Conservation (phyloP, 441 rosid species). For the Francoa sonchifolia region DNA sequence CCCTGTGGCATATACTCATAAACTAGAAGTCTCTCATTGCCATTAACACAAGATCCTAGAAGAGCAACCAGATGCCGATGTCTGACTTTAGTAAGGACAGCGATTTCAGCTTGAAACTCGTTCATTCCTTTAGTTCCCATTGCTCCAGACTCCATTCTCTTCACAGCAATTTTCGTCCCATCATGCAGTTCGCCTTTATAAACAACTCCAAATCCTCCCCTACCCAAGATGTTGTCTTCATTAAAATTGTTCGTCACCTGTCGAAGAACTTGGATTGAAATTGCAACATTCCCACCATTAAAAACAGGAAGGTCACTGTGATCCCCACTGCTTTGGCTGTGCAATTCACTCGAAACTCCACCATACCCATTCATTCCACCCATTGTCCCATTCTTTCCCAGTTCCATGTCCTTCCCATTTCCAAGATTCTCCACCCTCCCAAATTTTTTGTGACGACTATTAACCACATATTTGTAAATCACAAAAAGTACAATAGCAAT, state of each 20-base stretch:
- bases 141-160: constrained; percentile 66
- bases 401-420: constrained; percentile 26
- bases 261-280: constrained; percentile 56
- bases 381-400: constrained; percentile 44
- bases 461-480: constrained; percentile 34
- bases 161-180: constrained; percentile 72
- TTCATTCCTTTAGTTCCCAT: constrained; percentile 42
- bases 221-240: constrained; percentile 44
- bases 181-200: constrained; percentile 70
- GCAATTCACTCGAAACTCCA: constrained; percentile 28
- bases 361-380: constrained; percentile 33
- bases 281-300: constrained; percentile 53
- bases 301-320: constrained; percentile 43
- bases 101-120: constrained; percentile 62
- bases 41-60: constrained; percentile 63
- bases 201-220: constrained; percentile 73
- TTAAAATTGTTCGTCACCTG: constrained; percentile 56
- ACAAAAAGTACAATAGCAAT: constrained; percentile 35
- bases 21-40: constrained; percentile 56
- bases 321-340: constrained; percentile 28
- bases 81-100: constrained; percentile 55
- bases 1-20: constrained; percentile 80
- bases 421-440: constrained; percentile 28
- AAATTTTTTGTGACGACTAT: constrained; percentile 29
- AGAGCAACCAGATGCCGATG: constrained; percentile 67